Conservation (phyloP, 1,284 basidiomycete genomes). For the Melampsora larici-populina region DNA sequence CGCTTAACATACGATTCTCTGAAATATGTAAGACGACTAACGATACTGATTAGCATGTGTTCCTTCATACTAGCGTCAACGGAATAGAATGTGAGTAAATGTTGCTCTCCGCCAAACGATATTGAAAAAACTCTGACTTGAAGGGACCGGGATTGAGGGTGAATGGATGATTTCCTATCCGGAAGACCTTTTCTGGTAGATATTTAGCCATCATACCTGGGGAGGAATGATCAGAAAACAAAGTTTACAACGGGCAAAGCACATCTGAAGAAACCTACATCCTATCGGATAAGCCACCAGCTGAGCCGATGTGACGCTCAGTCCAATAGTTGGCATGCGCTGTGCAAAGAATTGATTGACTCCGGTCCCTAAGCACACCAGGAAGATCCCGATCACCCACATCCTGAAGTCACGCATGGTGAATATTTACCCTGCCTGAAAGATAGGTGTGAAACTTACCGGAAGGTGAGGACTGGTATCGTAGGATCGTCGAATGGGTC, state of each 20-base stretch:
- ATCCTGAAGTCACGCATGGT: background rate
- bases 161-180: slow-evolving; percentile 8
- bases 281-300: background rate
- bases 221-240: slow-evolving; percentile 5
- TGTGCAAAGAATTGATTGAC: slow-evolving; percentile 8
- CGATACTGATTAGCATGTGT: too few species aligned
- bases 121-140: slow-evolving; percentile 22
- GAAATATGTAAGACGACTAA: background rate
- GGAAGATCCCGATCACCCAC: background rate
- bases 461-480: background rate
- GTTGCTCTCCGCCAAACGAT: background rate
- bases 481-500: background rate
- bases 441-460: background rate
- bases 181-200: slow-evolving; percentile 7
- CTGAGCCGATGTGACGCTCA: slow-evolving; percentile 2
- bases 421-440: background rate
- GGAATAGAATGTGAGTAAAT: background rate
- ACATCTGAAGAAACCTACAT: slow-evolving; percentile 5
- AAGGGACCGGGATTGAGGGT: slow-evolving; percentile 39
- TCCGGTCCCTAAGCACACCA: background rate
- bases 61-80: background rate
- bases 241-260: background rate
- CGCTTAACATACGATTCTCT: background rate
- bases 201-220: slow-evolving; percentile 31
- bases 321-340: background rate